Evolutionary conservation across 2,329 filamentous ascomycete genomes (phyloP), one percentile per base, ranked within the genome.

Genomic region (Cordyceps cateniannulata): DNA sequence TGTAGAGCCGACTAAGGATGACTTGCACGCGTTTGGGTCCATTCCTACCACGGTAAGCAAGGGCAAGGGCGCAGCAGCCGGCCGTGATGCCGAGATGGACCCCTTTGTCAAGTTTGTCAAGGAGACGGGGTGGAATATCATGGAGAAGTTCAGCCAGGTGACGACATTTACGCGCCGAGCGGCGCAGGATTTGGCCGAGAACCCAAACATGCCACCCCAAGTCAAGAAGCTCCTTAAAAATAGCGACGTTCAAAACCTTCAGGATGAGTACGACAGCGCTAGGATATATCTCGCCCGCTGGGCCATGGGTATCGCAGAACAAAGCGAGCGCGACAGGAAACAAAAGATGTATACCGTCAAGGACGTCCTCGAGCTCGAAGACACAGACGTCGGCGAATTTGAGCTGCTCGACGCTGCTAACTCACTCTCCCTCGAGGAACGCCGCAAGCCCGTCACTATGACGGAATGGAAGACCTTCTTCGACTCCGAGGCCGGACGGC

Each of bases 241-340:
- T 65, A 93, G 93, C 0, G 93, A 99, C 69, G 92, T 99, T 0
- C 93, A 97, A 76, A 97, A 90, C 0, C 74, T 99, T 24, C 93
- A 97, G 70, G 93, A 98, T 63, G 96, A 99, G 71, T 99, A 97
- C 68, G 96, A 99, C 77, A 96, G 92, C 68, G 95, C 96, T 4
- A 85, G 95, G 65, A 82, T 99, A 62, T 99, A 99, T 70, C 81
- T 99, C 44, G 95, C 95, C 24, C 83, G 95, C 64, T 99, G 95
- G 95, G 95, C 95, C 2, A 98, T 99, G 95, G 92, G 92, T 8
- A 96, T 99, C 65, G 93, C 95, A 0, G 96, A 99, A 72, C 95
- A 99, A 76, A 93, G 93, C 68, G 95, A 99, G 70, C 82, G 86
- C 44, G 95, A 99, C 68, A 81, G 88, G 25, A 90, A 86, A 56